These are phyloP conservation scores for Sporobolus alterniflorus DNA, from an alignment of 202 grass and related monocot species.

Conservation along the genomic window DNA sequence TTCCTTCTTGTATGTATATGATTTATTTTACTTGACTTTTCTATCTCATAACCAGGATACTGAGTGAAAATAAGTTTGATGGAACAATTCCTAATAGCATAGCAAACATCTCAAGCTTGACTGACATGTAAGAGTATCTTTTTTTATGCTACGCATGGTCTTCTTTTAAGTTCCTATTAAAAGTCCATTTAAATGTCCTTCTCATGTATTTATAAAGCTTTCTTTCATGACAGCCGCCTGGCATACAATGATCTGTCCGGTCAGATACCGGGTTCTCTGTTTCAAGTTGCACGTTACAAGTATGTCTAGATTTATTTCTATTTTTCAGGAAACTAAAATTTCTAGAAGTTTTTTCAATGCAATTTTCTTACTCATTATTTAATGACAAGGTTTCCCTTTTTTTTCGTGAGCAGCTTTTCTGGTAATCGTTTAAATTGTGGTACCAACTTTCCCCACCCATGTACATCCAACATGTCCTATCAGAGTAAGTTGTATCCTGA, in stretches of 20 bases:
- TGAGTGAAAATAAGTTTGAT: constrained; percentile 77
- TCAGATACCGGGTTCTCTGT: constrained; percentile 68
- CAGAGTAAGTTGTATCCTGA: constrained; percentile 60
- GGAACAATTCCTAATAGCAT: constrained; percentile 74
- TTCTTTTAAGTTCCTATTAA: constrained; percentile 20
- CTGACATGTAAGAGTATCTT: constrained; percentile 74
- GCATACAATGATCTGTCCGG: constrained; percentile 81
- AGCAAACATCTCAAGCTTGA: constrained; percentile 72
- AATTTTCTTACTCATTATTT: constrained; percentile 17
- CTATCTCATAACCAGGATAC: constrained; percentile 62
- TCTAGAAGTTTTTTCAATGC: constrained; percentile 3
- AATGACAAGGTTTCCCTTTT: constrained; percentile 32
- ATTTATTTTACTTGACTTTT: background rate
- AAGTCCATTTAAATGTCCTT: constrained; percentile 18
- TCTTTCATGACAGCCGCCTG: constrained; percentile 62
- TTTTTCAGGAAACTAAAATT: background rate
- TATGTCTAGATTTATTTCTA: constrained; percentile 32
- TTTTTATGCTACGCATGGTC: background rate
- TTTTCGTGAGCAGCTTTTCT: constrained; percentile 65
- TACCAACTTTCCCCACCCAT: constrained; percentile 49
- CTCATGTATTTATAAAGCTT: constrained; percentile 26
- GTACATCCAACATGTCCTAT: constrained; percentile 54
- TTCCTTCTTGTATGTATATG: background rate
- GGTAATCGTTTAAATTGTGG: constrained; percentile 88
- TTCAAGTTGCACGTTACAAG: constrained; percentile 89